Percentiles rank a stretch among this genome's conserved stretches.
Evolutionary conservation across 768 basidiomycete species (phyloP).

Genomic region (Auricularia sp.): DNA sequence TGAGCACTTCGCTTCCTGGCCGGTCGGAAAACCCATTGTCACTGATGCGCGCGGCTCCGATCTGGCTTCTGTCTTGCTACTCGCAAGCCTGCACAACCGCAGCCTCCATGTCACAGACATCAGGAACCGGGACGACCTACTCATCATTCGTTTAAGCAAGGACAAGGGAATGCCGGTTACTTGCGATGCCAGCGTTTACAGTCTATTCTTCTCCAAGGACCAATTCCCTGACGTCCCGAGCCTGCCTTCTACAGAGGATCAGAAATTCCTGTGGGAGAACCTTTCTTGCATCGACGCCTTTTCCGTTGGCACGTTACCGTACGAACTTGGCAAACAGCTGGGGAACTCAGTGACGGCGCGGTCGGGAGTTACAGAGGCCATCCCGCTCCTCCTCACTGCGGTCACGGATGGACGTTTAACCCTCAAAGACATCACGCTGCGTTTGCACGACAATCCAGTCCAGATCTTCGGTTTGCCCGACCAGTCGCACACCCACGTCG

Average conservation of each 20-base stretch:
- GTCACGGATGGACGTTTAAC: conserved; percentile 71
- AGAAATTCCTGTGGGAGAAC: conserved; percentile 77
- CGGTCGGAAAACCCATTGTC: conserved; percentile 82
- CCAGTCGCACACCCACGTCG: conserved; percentile 77
- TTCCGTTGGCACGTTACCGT: conserved; percentile 80
- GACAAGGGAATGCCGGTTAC: conserved; percentile 89
- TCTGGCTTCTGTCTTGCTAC: conserved; percentile 82
- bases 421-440: conserved; percentile 69
- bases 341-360: conserved; percentile 51
- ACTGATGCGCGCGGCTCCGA: conserved; percentile 89
- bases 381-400: conserved; percentile 81
- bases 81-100: conserved; percentile 87
- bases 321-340: conserved; percentile 55
- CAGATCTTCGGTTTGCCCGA: conserved; percentile 87
- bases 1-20: conserved; percentile 84
- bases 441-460: conserved; percentile 86
- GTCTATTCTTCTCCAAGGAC: conserved; percentile 76
- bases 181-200: conserved; percentile 88
- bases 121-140: conserved; percentile 73
- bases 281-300: conserved; percentile 80
- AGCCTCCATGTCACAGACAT: conserved; percentile 89
- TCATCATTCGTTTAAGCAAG: conserved; percentile 90
- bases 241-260: conserved; percentile 68
- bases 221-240: conserved; percentile 55
- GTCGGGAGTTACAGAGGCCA: conserved; percentile 79